A percentile compares a stretch with the other conserved stretches of the same genome.
Conservation (phyloP, 148 eudicot species). For the Persicaria tinctoria region DNA sequence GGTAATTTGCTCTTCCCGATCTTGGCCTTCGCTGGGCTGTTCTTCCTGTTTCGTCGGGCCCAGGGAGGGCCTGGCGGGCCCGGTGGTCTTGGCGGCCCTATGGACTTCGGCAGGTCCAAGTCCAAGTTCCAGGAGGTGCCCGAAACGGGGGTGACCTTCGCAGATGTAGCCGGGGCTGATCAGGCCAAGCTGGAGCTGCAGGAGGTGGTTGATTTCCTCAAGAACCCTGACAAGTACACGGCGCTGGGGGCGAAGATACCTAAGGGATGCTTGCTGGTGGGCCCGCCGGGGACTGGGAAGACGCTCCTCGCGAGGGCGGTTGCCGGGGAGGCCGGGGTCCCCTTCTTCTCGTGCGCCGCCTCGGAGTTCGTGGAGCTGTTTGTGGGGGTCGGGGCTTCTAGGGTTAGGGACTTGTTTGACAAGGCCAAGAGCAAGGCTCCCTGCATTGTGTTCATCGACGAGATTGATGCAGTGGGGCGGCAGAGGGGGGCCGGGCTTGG, state of each 20-base stretch:
- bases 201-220: constrained; percentile 97
- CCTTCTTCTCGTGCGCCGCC: constrained; percentile 91
- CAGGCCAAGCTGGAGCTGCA: constrained; percentile 93
- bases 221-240: constrained; percentile 96
- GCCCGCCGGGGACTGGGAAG: constrained; percentile 97
- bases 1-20: constrained; percentile 83
- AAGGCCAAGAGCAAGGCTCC: constrained; percentile 95
- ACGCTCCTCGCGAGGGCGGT: constrained; percentile 88
- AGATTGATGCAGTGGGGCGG: constrained; percentile 98
- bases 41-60: constrained; percentile 65
- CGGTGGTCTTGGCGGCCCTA: constrained; percentile 96
- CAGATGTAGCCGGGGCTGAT: constrained; percentile 96
- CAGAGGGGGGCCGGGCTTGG: constrained; percentile 99
- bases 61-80: constrained; percentile 99
- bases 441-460: constrained; percentile 95
- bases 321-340: constrained; percentile 88
- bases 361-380: constrained; percentile 95
- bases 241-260: constrained; percentile 94
- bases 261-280: constrained; percentile 89
- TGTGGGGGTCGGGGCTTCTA: constrained; percentile 98
- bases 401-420: constrained; percentile 96
- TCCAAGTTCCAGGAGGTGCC: constrained; percentile 99
- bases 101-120: constrained; percentile 96
- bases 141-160: constrained; percentile 82
- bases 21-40: constrained; percentile 84